Evolutionary conservation across 148 eudicot genomes (phyloP).

Genomic region (Rhododendron kiyosumense): DNA sequence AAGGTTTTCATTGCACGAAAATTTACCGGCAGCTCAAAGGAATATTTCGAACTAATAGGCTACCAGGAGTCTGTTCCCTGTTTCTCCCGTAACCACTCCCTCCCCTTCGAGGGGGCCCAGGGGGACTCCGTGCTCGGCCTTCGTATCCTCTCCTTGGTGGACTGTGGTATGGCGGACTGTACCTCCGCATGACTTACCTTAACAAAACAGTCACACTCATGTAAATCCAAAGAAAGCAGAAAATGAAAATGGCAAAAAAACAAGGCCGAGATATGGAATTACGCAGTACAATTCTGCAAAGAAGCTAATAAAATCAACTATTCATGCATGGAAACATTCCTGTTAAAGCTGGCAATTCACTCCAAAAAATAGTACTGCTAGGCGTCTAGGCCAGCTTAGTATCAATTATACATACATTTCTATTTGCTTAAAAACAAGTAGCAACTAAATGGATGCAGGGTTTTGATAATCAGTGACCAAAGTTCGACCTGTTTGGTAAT

Average conservation of each 20-base stretch:
- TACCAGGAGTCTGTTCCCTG: constrained; percentile 50
- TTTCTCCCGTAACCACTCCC: constrained; percentile 57
- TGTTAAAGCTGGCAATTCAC: not conserved
- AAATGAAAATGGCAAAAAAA: not conserved
- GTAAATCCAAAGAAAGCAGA: not conserved
- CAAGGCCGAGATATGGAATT: not conserved
- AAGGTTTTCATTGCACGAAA: constrained; percentile 7
- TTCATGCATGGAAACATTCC: not conserved
- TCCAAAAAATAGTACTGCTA: not conserved
- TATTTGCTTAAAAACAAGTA: not conserved
- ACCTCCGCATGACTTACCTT: constrained; percentile 55
- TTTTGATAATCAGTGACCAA: not conserved
- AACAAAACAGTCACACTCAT: not conserved
- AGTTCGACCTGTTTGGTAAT: not conserved
- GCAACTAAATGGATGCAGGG: too few species aligned
- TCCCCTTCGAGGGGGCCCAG: constrained; percentile 25
- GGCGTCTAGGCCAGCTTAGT: not conserved
- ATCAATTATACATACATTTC: not conserved
- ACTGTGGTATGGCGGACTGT: constrained; percentile 61
- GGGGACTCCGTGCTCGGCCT: not conserved
- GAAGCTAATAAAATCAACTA: not conserved
- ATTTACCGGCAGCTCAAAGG: constrained; percentile 62
- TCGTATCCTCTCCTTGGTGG: constrained; percentile 38
- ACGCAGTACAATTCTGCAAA: not conserved
- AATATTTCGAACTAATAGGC: constrained; percentile 69